Evolutionary conservation across 176 grass and related monocot species (phyloP).

Genomic region (bread wheat (Triticum aestivum)): DNA sequence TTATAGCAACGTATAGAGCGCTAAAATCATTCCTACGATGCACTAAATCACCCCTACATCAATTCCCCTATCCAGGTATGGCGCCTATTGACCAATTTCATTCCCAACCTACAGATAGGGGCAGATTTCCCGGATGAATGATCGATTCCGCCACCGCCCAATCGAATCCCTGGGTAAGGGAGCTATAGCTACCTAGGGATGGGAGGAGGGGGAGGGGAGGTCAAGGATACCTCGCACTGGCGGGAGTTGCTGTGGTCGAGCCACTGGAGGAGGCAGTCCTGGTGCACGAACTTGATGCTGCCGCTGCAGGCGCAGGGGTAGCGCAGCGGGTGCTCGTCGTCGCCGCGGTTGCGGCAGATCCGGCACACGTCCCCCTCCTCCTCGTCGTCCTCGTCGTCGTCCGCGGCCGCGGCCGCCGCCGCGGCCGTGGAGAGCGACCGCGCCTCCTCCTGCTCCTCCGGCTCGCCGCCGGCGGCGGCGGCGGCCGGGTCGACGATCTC

Average conservation of each 20-base stretch:
- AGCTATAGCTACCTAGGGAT: no score
- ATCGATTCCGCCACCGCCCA: background rate
- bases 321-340: conserved; percentile 77
- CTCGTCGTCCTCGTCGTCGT: conserved; percentile 54
- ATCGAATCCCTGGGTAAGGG: conserved; percentile 3
- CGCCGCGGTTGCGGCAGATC: conserved; percentile 99
- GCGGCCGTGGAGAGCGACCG: conserved; percentile 17
- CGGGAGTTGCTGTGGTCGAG: conserved; percentile 97
- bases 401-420: conserved; percentile 5
- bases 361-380: conserved; percentile 91
- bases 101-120: background rate
- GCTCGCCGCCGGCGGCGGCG: background rate
- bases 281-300: conserved; percentile 98
- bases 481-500: conserved; percentile 34
- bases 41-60: background rate
- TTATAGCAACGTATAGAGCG: background rate
- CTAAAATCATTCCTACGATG: background rate
- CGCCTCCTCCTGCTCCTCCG: conserved; percentile 36
- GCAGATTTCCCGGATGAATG: background rate
- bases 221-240: conserved; percentile 80
- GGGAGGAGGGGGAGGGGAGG: no score
- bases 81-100: background rate
- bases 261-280: conserved; percentile 99
- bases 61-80: background rate
- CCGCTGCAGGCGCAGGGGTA: conserved; percentile 99